Base-by-base conservation (phyloP, 2,329 filamentous ascomycete genomes). In the Westerdykella sp. region DNA sequence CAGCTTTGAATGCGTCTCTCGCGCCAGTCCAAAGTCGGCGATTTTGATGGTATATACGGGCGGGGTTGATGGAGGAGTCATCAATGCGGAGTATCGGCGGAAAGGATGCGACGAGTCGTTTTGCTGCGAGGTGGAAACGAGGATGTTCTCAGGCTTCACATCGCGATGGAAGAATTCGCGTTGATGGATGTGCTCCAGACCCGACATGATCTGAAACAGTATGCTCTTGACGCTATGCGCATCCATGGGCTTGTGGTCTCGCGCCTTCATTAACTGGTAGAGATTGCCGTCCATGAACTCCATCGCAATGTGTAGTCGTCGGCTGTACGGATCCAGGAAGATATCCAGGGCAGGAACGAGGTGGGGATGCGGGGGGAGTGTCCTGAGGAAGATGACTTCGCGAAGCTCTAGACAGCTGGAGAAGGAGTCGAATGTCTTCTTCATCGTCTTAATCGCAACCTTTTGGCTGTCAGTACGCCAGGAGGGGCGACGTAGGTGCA, bases 361-460 rank as follows among this genome's bases (percentile, higher is more conserved):
- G 67, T 98, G 93, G 56, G 83, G 81, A 63, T 98, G 93, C 36
- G 79, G 75, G 2, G 93, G 93, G 13, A 98, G 75, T 10, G 89
- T 91, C 61, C 88, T 84, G 37, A 98, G 75, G 70, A 98, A 98
- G 65, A 98, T 93, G 53, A 98, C 93, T 69, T 98, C 93, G 49
- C 93, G 84, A 42, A 98, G 79, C 69, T 98, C 93, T 51, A 96
- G 72, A 67, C 93, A 98, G 41, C 89, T 85, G 13, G 80, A 73
- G 63, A 96, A 89, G 1, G 87, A 95, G 57, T 97, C 90, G 59
- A 97, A 98, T 0, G 85, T 90, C 79, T 98, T 98, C 78, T 98
- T 98, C 93, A 98, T 98, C 5, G 93, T 97, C 73, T 98, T 98
- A 72, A 98, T 96, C 35, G 93, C 93, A 59, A 98, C 86, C 93